Base-by-base conservation (phyloP, 768 basidiomycete species). In the Hypsizygus marmoreus region DNA sequence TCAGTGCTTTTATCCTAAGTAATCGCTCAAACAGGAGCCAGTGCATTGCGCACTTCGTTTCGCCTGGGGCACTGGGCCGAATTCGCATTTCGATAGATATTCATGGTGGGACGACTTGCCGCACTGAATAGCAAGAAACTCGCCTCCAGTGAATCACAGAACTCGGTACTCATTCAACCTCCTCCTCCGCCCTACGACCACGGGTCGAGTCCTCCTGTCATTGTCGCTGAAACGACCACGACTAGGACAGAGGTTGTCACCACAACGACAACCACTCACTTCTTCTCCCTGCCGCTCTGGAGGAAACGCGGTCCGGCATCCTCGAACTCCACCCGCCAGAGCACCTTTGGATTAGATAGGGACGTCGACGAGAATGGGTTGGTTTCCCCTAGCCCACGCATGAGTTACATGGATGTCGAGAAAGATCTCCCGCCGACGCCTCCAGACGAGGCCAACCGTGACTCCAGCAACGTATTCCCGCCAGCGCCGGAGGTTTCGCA, bases 251-350 rank as follows among this genome's bases (percentile, higher is more conserved):
- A 71, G 51, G 63, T 66, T 29, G 66, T 73, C n/a, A 71, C 74
- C 7, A 71, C 73, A 6, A 75, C 77, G 22, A 74, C 75, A 10
- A 69, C 77, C 10, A 75, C 80, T 17, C 81, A 81, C 63, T 81
- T 87, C 65, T 81, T 88, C 63, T 82, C 85, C 17, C 64, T 84
- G 19, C 81, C 84, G 12, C 71, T 75, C 49, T 86, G 84, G 84
- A 77, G 72, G 57, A 83, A 77, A 54, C 82, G 77, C 49, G 67
- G 64, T 22, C 58, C 66, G 36, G 53, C 60, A 16, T 57, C 69
- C 17, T 57, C 53, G 16, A 54, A 55, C 23, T 51, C 66, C 26
- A 53, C 65, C 7, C 69, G 56, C 49, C 65, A 60, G 45, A 65
- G 55, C 43, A 46, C 54, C 37, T 57, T 64, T 37, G 19, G 32